These are phyloP conservation scores for Pyrus pyrifolia DNA, from an alignment of 306 rosid species.

Conservation along the genomic window DNA sequence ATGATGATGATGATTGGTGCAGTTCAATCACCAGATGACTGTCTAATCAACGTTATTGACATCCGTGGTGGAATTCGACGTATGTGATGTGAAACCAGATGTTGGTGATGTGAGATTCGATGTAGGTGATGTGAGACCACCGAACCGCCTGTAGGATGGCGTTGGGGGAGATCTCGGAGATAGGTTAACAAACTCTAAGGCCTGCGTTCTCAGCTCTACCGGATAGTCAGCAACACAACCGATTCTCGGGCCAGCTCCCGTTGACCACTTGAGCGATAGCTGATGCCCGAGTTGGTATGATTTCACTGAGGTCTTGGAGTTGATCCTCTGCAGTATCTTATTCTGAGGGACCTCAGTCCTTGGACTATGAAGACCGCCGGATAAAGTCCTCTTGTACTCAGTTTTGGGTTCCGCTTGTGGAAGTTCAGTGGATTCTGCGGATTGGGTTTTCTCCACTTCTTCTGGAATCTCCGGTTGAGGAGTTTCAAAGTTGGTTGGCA, in stretches of 20 bases:
- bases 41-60: conserved; percentile 11
- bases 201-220: conserved; percentile 64
- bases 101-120: too few species aligned
- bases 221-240: conserved; percentile 97
- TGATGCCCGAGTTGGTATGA: conserved; percentile 84
- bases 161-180: conserved; percentile 56
- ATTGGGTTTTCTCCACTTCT: conserved; percentile 32
- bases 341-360: conserved; percentile 65
- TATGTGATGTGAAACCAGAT: background rate
- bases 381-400: conserved; percentile 61
- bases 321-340: conserved; percentile 70
- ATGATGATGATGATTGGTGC: background rate
- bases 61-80: conserved; percentile 8
- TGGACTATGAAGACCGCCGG: conserved; percentile 95
- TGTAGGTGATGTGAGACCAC: conserved; percentile 34
- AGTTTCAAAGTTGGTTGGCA: conserved; percentile 6
- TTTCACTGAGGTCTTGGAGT: conserved; percentile 62
- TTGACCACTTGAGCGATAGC: conserved; percentile 75
- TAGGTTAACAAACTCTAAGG: conserved; percentile 72
- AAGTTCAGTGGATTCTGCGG: conserved; percentile 21
- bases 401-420: conserved; percentile 11
- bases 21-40: conserved; percentile 16
- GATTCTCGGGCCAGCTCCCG: conserved; percentile 96
- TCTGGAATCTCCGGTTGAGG: conserved; percentile 6
- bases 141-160: conserved; percentile 27